Evolutionary conservation across 352 stramenopile genomes (phyloP).

Genomic region (Phytophthora colocasiae): DNA sequence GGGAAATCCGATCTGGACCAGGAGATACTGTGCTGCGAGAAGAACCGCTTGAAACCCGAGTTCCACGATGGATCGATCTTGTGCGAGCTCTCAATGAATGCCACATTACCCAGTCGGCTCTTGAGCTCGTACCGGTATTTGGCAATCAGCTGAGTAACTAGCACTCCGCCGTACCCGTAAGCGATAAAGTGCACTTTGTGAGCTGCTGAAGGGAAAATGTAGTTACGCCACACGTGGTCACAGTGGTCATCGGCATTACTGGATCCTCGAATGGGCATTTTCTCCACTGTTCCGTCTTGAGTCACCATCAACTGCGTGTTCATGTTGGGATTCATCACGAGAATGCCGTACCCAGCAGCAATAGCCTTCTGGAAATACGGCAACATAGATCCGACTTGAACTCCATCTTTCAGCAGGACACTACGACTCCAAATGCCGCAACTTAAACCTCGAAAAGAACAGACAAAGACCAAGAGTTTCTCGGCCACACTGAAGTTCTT

Average conservation of each 20-base stretch:
- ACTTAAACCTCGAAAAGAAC: constrained; percentile 75
- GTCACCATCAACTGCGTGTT: constrained; percentile 88
- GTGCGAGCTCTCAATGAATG: constrained; percentile 89
- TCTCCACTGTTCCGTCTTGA: constrained; percentile 58
- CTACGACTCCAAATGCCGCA: constrained; percentile 91
- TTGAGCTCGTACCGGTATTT: constrained; percentile 82
- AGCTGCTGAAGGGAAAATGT: constrained; percentile 80
- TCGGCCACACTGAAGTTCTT: constrained; percentile 77
- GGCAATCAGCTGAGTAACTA: constrained; percentile 85
- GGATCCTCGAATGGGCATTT: constrained; percentile 84
- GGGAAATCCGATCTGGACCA: constrained; percentile 76
- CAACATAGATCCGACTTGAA: constrained; percentile 91
- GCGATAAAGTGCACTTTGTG: constrained; percentile 92
- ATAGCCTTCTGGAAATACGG: constrained; percentile 86
- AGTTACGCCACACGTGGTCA: constrained; percentile 89
- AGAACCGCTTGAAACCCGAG: constrained; percentile 78
- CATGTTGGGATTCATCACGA: constrained; percentile 93
- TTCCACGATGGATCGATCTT: constrained; percentile 80
- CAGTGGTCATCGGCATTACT: constrained; percentile 89
- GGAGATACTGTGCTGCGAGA: constrained; percentile 82
- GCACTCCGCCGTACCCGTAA: constrained; percentile 83
- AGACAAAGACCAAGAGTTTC: constrained; percentile 87
- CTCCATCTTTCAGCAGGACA: constrained; percentile 84
- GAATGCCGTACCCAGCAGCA: constrained; percentile 77
- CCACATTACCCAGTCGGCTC: constrained; percentile 84